Conservation (phyloP, 352 stramenopile genomes). For the Phytophthora pinifolia region DNA sequence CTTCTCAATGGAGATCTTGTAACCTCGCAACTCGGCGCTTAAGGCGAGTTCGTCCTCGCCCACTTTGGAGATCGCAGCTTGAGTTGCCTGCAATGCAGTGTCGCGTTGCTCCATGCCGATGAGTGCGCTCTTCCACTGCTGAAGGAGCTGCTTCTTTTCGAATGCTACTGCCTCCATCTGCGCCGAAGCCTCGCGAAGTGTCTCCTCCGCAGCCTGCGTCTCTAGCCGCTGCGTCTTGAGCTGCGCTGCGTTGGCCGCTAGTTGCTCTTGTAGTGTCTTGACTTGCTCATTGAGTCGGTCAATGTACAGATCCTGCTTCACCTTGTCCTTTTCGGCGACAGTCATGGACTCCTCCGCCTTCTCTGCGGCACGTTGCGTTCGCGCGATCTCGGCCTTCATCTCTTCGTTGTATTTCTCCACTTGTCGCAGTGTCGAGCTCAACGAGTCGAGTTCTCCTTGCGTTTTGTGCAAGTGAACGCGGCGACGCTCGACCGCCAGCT, state of each 20-base stretch:
- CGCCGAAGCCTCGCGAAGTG: slow-evolving; percentile 81
- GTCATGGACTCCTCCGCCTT: slow-evolving; percentile 94
- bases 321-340: slow-evolving; percentile 93
- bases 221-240: slow-evolving; percentile 85
- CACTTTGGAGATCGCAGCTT: slow-evolving; percentile 75
- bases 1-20: slow-evolving; percentile 84
- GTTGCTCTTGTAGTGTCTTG: slow-evolving; percentile 87
- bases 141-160: slow-evolving; percentile 95
- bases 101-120: slow-evolving; percentile 91
- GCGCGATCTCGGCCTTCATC: slow-evolving; percentile 93
- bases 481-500: slow-evolving; percentile 59
- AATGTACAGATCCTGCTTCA: slow-evolving; percentile 95
- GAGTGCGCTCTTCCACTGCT: slow-evolving; percentile 95
- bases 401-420: slow-evolving; percentile 95
- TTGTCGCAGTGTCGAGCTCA: slow-evolving; percentile 85
- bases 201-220: slow-evolving; percentile 83
- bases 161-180: slow-evolving; percentile 94
- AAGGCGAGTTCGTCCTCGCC: slow-evolving; percentile 84
- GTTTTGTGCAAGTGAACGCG: slow-evolving; percentile 77
- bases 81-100: slow-evolving; percentile 90
- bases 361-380: slow-evolving; percentile 90
- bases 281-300: slow-evolving; percentile 91
- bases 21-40: slow-evolving; percentile 86
- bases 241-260: slow-evolving; percentile 77
- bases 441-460: slow-evolving; percentile 85